Base-by-base conservation (phyloP, 2,329 filamentous ascomycete species). In the Bimuria novae-zelandiae region DNA sequence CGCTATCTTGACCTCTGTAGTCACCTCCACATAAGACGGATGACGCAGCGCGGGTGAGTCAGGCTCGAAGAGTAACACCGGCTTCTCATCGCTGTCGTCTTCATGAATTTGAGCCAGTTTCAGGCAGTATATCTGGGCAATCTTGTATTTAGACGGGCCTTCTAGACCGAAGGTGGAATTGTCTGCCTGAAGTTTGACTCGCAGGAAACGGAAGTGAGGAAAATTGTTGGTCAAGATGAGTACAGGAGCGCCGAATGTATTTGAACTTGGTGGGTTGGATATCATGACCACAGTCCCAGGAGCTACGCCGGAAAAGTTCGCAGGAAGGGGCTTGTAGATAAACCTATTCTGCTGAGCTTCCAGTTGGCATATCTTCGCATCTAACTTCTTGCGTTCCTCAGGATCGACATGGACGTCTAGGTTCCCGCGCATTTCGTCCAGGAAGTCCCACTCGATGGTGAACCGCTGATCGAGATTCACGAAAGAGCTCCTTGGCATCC, bases 331-430 rank as follows among this genome's bases (percentile, higher is more conserved):
- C 49, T 65, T 63, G 57, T 63, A 67, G 14, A 64, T 27, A 27
- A 5, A 27, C 3, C 63, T 55, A 22, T 64, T 67, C 43, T 64
- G 61, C 4, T 55, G n/a, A 7, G 56, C 54, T 45, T 67, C 64
- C 2, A 64, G 51, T 30, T 52, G 17, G 2, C 49, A 14, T 10
- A 65, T 21, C 10, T 54, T 54, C 14, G 32, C 30, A 11, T 30
- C 19, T 3, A 64, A 33, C 47, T 67, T 65, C 29, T 22, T 23
- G 10, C 48, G 10, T 5, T 63, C 52, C n/a, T 8, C n/a, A 3
- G 29, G 11, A 4, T 54, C 32, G 16, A 60, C 35, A n/a, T 12
- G 19, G 1, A 64, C 58, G 16, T 60, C 22, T 1, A 49, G 19
- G 11, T 14, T 47, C 56, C 60, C 62, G 6, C 42, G 30, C 36